These are phyloP conservation scores for Globisporangium camurandrum DNA, from an alignment of 352 stramenopile species.

Conservation along the genomic window DNA sequence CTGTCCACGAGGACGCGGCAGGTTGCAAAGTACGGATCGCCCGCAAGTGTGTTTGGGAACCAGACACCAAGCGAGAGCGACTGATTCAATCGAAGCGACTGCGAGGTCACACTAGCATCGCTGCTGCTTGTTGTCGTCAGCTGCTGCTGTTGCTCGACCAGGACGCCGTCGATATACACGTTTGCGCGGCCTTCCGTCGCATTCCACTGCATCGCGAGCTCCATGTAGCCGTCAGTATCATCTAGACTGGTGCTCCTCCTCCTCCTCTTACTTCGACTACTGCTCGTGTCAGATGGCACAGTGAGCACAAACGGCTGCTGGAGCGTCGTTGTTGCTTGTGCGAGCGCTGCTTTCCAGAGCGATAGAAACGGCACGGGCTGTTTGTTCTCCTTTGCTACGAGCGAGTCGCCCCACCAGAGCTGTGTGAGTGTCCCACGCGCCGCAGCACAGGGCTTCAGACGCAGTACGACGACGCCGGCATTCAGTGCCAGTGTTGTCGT, in stretches of 20 bases:
- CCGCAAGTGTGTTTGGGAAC: slow-evolving; percentile 61
- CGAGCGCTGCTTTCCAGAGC: slow-evolving; percentile 51
- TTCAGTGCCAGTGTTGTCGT: slow-evolving; percentile 32
- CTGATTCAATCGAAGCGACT: no score
- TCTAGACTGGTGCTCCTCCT: no score
- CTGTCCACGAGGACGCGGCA: slow-evolving; percentile 42
- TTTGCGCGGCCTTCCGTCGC: slow-evolving; percentile 42
- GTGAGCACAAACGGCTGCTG: slow-evolving; percentile 22
- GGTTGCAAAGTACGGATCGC: slow-evolving; percentile 40
- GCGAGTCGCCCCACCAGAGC: slow-evolving; percentile 43
- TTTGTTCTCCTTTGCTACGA: no score
- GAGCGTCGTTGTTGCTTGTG: slow-evolving; percentile 39
- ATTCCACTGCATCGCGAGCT: slow-evolving; percentile 64
- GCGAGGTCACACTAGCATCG: no score
- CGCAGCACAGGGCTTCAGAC: slow-evolving; percentile 36
- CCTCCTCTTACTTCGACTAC: no score
- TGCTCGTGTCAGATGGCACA: slow-evolving; percentile 10
- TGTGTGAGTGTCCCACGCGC: slow-evolving; percentile 57
- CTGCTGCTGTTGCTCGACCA: slow-evolving; percentile 18
- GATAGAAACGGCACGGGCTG: slow-evolving; percentile 36
- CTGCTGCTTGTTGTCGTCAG: not conserved
- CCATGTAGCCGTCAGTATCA: slow-evolving; percentile 19
- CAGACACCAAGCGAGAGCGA: slow-evolving; percentile 52
- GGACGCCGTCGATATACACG: slow-evolving; percentile 47
- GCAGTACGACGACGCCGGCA: slow-evolving; percentile 41